These are phyloP conservation scores for Schwanniomyces pseudopolymorphus DNA, from an alignment of 805 yeast genomes.

Conservation along the genomic window DNA sequence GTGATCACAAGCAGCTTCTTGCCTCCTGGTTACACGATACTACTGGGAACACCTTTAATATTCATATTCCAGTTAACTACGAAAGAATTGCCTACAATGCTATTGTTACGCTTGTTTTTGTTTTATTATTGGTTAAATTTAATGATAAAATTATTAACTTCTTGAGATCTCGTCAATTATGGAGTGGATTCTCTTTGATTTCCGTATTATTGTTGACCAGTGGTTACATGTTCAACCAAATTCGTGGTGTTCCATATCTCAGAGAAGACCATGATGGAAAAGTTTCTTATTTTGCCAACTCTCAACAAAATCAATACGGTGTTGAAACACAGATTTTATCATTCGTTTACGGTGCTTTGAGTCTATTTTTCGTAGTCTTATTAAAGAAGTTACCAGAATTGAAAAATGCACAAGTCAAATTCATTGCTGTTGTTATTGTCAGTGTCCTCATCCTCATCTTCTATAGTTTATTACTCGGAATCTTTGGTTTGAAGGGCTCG, in stretches of 20 bases:
- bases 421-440: conserved; percentile 48
- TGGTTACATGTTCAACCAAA: conserved; percentile 93
- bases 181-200: conserved; percentile 72
- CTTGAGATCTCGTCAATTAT: conserved; percentile 53
- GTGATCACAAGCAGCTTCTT: conserved; percentile 41
- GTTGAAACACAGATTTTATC: conserved; percentile 88
- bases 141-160: conserved; percentile 34
- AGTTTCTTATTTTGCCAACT: conserved; percentile 43
- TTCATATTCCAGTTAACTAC: conserved; percentile 46
- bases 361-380: conserved; percentile 59
- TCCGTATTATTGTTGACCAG: conserved; percentile 69
- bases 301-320: conserved; percentile 77
- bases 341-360: conserved; percentile 66
- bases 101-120: conserved; percentile 29
- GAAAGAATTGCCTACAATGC: conserved; percentile 34
- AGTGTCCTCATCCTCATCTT: conserved; percentile 48
- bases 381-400: conserved; percentile 55
- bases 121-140: conserved; percentile 26
- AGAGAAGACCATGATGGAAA: conserved; percentile 41
- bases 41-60: conserved; percentile 34
- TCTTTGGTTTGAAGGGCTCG: conserved; percentile 68
- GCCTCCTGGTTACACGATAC: conserved; percentile 31
- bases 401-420: conserved; percentile 44
- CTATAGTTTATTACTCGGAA: conserved; percentile 61
- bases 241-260: conserved; percentile 70